Evolutionary conservation across 768 basidiomycete genomes (phyloP).

Genomic region (Mycena crocata): DNA sequence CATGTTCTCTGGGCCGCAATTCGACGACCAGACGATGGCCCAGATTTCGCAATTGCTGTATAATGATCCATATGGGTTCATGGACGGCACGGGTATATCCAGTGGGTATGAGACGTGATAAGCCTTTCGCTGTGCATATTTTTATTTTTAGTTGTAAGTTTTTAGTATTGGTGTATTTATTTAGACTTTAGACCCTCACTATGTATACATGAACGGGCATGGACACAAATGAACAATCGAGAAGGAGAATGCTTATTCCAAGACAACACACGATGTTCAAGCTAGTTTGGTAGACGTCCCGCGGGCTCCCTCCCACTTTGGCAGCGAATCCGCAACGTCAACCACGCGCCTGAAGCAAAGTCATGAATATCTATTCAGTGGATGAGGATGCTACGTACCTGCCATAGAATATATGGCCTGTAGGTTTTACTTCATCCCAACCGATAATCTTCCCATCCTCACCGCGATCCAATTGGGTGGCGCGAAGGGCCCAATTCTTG

Average conservation of each 20-base stretch:
- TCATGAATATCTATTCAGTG: too few species aligned
- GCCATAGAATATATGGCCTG: constrained; percentile 31
- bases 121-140: not conserved
- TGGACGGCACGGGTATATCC: constrained; percentile 1
- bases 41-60: constrained; percentile 24
- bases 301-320: constrained; percentile 28
- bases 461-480: constrained; percentile 32
- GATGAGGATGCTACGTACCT: not conserved
- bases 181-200: not conserved
- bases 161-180: not conserved
- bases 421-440: constrained; percentile 33
- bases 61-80: constrained; percentile 18
- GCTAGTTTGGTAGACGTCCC: not conserved
- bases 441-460: constrained; percentile 28
- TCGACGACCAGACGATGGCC: constrained; percentile 24
- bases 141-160: not conserved
- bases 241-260: not conserved
- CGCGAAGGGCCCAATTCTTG: constrained; percentile 28
- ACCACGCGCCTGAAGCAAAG: too few species aligned
- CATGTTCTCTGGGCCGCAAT: constrained; percentile 19
- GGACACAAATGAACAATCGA: too few species aligned
- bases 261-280: not conserved
- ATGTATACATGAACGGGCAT: not conserved
- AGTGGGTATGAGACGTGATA: not conserved
- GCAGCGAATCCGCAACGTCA: constrained; percentile 26